Base-by-base conservation (phyloP, 2,329 filamentous ascomycete genomes). In the Stagonosporopsis chrysanthemi region DNA sequence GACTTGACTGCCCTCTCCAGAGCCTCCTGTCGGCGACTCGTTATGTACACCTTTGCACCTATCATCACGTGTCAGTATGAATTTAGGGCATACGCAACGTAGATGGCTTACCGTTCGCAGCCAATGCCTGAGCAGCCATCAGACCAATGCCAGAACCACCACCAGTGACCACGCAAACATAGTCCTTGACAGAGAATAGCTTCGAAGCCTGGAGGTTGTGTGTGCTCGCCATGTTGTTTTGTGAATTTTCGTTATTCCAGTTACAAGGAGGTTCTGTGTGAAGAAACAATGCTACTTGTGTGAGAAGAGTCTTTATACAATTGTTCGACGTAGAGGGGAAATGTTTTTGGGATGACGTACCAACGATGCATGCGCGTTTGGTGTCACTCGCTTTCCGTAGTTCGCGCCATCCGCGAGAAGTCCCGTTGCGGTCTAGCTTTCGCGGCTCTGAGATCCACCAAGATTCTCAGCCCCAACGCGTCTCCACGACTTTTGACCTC, bases 41-140 rank as follows among this genome's bases (percentile, higher is more conserved):
- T 82, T 62, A 87, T 86, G 78, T 87, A 87, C 2, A 87, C 85
- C 69, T 84, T 86, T 15, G 84, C 84, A 19, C 84, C 81, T 77
- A 42, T 35, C 23, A 15, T 59, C 19, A 33, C 55, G 52, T 36
- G 39, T 64, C 24, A 64, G 39, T 4, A 19, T 26, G 15, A 6
- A 6, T 7, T 11, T 0, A 1, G 9, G 11, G 23, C 15, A 33
- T 6, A 33, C 2, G 41, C 23, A 12, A 14, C 23, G 29, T n/a
- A n/a, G 7, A 2, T 12, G 12, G 4, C n/a, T 23, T 63, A 74
- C 76, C 81, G 65, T 87, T 87, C 36, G 83, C 83, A 6, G 84
- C 83, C 3, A 87, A 78, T 2, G 82, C 80, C 70, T 86, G 83
- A 0, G 83, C 78, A 46, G 82, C 81, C 86, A 88, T 89, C 15